Evolutionary conservation across 345 rosid genomes (phyloP), one percentile per base, ranked within the genome.

Genomic region (Ceriops tagal): DNA sequence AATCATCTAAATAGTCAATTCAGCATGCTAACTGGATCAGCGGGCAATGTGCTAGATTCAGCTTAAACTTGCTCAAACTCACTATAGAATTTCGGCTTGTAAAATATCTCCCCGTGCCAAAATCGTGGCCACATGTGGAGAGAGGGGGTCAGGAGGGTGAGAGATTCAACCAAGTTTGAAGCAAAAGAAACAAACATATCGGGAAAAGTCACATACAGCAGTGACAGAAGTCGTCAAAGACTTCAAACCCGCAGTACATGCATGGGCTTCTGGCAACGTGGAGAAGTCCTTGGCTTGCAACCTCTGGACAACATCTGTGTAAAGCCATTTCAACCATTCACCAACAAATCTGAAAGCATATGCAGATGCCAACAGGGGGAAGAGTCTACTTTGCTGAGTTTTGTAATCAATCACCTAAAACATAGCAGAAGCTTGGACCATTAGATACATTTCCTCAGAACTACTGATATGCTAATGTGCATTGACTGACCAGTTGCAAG

Each of bases 331-430:
- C 82, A 96, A 87, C 99, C 99, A 92, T 81, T 96, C 98, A 58
- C 99, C 93, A 58, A 90, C 98, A 73, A 96, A 89, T 81, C 98
- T 88, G 73, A 89, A 96, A 71, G 99, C 99, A 81, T 92, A 96
- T 37, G 99, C 99, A 69, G 98, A 92, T 77, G 99, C 99, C 80
- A 96, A 86, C 88, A 96, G 83, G 74, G 99, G 99, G 73, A 96
- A 96, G 53, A 96, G 93, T 79, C 99, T 80, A 78, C 75, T 87
- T 76, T 96, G 99, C 82, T 96, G 99, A 68, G 98, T 92, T 81
- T 89, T 92, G 74, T 92, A 96, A 80, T 96, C 90, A 77, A 96
- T 90, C 85, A 96, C 98, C 99, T 96, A 81, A 64, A 52, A 69
- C 15, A 64, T 65, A 53, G 70, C 15, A 78, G 53, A 58, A n/a